Evolutionary conservation across 192 early-diverging fungal species (phyloP).

Genomic region (Neocallimastix lanati): DNA sequence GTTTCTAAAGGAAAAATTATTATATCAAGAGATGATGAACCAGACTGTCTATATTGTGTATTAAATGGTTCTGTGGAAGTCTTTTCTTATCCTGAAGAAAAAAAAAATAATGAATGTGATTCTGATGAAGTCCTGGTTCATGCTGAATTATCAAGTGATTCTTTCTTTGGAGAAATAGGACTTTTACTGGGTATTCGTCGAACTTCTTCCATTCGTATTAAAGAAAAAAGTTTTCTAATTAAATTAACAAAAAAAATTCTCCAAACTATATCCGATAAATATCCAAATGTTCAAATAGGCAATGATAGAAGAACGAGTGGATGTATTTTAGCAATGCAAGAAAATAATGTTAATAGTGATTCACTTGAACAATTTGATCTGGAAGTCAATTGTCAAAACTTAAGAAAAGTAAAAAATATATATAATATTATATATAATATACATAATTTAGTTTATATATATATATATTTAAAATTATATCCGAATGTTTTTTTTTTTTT

Average conservation of each 20-base stretch:
- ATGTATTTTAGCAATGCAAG: constrained; percentile 9
- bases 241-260: constrained; percentile 19
- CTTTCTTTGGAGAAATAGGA: constrained; percentile 35
- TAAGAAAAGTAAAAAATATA: constrained; percentile 13
- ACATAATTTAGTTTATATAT: no score
- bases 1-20: constrained; percentile 7
- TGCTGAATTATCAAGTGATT: constrained; percentile 19
- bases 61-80: constrained; percentile 20
- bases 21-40: constrained; percentile 16
- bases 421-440: no score
- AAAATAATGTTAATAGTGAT: not conserved
- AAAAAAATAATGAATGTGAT: not conserved
- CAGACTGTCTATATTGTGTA: constrained; percentile 23
- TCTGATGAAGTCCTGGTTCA: constrained; percentile 12
- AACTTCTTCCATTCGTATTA: constrained; percentile 19
- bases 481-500: no score
- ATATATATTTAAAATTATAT: no score
- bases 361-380: constrained; percentile 18
- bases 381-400: constrained; percentile 16
- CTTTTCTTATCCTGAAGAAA: not conserved
- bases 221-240: constrained; percentile 18
- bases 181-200: constrained; percentile 21
- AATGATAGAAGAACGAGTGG: constrained; percentile 18
- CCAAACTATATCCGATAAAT: constrained; percentile 7
- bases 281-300: constrained; percentile 14